These are phyloP conservation scores for Monosporascus sp. DNA, from an alignment of 2,329 filamentous ascomycete genomes.

Conservation along the genomic window DNA sequence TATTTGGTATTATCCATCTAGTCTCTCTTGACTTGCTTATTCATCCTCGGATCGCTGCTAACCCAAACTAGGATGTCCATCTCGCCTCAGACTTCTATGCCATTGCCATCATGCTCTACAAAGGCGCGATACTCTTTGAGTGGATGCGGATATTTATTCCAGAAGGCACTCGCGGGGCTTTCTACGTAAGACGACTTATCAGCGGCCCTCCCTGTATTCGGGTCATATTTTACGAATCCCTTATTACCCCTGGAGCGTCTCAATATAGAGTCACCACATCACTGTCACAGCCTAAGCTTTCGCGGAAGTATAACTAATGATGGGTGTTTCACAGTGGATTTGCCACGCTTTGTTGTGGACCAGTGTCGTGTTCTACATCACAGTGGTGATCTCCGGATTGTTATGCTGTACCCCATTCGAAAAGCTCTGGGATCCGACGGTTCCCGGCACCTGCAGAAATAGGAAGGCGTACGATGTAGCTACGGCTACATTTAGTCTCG, in stretches of 20 bases:
- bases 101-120: constrained; percentile 8
- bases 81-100: constrained; percentile 8
- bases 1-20: too few relatives aligned
- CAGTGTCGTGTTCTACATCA: constrained; percentile 12
- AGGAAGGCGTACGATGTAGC: constrained; percentile 7
- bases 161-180: constrained; percentile 8
- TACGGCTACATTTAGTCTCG: constrained; percentile 10
- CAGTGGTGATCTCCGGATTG: constrained; percentile 9
- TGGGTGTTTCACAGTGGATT: constrained; percentile 1
- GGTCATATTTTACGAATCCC: too few relatives aligned
- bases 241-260: too few relatives aligned
- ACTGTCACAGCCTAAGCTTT: too few relatives aligned
- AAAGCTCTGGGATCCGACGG: constrained; percentile 12
- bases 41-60: too few relatives aligned
- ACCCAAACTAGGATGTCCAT: neutral
- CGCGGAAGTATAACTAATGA: too few relatives aligned
- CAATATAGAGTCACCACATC: too few relatives aligned
- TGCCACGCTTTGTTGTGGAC: constrained; percentile 7
- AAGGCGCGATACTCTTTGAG: constrained; percentile 13
- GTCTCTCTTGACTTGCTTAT: too few relatives aligned
- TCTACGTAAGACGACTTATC: constrained; percentile 2
- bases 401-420: constrained; percentile 11
- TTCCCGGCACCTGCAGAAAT: constrained; percentile 8
- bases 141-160: constrained; percentile 11
- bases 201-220: too few relatives aligned